Evolutionary conservation across 108 stramenopile species (phyloP).

Genomic region (Cyclostephanos invisitatus): DNA sequence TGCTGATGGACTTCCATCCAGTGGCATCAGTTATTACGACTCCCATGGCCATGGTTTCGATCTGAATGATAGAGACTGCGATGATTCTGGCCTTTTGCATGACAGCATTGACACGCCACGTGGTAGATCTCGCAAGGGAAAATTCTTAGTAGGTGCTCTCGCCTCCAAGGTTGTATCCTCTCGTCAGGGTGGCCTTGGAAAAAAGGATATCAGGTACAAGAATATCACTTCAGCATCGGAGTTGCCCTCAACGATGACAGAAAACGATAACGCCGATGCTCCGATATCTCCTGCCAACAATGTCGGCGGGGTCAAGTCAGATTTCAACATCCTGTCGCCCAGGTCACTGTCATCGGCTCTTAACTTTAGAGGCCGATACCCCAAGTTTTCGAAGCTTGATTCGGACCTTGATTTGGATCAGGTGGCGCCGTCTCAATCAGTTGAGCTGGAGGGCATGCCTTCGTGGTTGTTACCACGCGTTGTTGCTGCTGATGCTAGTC

Average conservation of each 20-base stretch:
- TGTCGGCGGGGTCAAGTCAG: conserved; percentile 11
- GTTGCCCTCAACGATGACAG: background rate
- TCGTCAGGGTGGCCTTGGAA: conserved; percentile 17
- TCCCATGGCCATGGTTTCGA: background rate
- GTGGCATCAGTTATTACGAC: conserved; percentile 12
- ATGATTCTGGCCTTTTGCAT: conserved; percentile 17
- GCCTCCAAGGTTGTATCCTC: conserved; percentile 37
- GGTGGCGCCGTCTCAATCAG: conserved; percentile 5
- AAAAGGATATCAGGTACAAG: conserved; percentile 15
- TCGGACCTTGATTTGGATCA: conserved; percentile 31
- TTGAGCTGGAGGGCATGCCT: conserved; percentile 21
- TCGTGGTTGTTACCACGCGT: background rate
- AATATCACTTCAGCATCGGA: conserved; percentile 10
- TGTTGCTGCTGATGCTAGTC: background rate
- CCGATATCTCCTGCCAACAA: conserved; percentile 1
- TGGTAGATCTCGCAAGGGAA: conserved; percentile 17
- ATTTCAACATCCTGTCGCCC: conserved; percentile 15
- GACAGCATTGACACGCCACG: conserved; percentile 11
- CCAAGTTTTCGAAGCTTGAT: conserved; percentile 36
- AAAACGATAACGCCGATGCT: conserved; percentile 10
- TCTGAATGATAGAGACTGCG: conserved; percentile 14
- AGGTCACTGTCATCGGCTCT: conserved; percentile 11
- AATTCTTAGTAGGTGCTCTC: conserved; percentile 10
- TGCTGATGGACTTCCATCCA: background rate
- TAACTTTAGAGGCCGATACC: conserved; percentile 27